Evolutionary conservation across 2,329 filamentous ascomycete genomes (phyloP), one percentile per base, ranked within the genome.

Genomic region (Hymenoscyphus scutula): DNA sequence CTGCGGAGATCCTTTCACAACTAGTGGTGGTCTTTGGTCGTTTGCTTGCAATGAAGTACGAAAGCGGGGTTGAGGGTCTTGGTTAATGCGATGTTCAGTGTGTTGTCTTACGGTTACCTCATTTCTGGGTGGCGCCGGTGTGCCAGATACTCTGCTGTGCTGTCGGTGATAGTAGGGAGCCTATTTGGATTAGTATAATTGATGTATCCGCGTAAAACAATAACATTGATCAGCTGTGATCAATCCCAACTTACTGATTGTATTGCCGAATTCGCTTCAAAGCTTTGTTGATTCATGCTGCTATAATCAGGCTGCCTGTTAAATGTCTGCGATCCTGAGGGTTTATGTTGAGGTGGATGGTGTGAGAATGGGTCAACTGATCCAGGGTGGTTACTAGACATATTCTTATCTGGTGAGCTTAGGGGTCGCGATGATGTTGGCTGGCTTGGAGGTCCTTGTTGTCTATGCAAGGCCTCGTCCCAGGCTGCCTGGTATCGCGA

Each of bases 401-500:
- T 23, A 25, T 51, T 23, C 11, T 51, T 27, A 32, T 51, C 27
- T 30, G 51, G 41, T 19, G 38, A 30, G 19, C 53, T 32, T 15
- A 32, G 29, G 27, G 53, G 51, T 25, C n/a, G 57, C 25, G 32
- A n/a, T 27, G 13, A 45, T 25, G 3, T 57, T 27, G 30, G 13
- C n/a, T 56, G 23, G 11, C 45, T 34, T 29, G n/a, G 25, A 19
- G 30, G 34, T 45, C 64, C 64, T 51, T 71, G 66, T 56, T 64
- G 68, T 57, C 73, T 66, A 32, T 64, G 65, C 6, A 72, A 25
- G 25, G 74, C 74, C 37, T 74, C 67, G n/a, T 74, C 65, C 68
- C 70, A 75, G n/a, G 74, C 73, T 48, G 73, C 71, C 59, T 71
- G 71, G 59, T 75, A 74, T 25, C 74, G 69, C 57, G 72, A 71